Evolutionary conservation across 371 early-diverging fungal species (phyloP), one percentile per base, ranked within the genome.

Genomic region (Mucor velutinosus): DNA sequence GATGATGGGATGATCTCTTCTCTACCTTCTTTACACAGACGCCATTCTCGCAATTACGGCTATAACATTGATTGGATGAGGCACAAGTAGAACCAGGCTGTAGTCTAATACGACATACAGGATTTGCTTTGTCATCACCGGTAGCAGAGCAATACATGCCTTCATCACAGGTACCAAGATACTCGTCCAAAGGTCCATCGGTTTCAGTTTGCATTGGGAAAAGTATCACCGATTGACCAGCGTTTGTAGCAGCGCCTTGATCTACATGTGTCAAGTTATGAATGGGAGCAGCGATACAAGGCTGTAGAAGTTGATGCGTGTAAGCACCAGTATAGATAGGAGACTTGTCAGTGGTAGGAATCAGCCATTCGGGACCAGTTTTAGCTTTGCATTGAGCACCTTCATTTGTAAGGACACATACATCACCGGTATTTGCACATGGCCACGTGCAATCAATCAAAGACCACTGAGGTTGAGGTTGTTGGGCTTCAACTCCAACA

Each of bases 131-230:
- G 49, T 62, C 62, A 2, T 62, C 23, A 32, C 62, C 62, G 17
- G 49, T 23, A 21, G 62, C n/a, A 14, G 62, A 62, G 45, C 62
- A 62, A 49, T 45, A 62, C 62, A 62, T 47, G 12, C 62, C 62
- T 14, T 23, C 49, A 17, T 49, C 15, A 23, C 62, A 62, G 33
- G 43, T 33, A 45, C 62, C 62, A 23, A 62, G 51, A 7, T 62
- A 62, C 21, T 51, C 21, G 33, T 62, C 62, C 2, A 62, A 17
- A 11, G 62, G 7, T 25, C 49, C 51, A 49, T 21, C 21, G 8
- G 21, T 17, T 7, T 32, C 49, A 15, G 32, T 3, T 49, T 47
- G 21, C 23, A 62, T 62, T 4, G 62, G 62, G 19, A 43, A 62
- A 8, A 47, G n/a, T 21, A 62, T 49, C 3, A 62, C 37, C 7